These are phyloP conservation scores for Solanum chilense DNA, from an alignment of 257 asterid genomes.

Conservation along the genomic window DNA sequence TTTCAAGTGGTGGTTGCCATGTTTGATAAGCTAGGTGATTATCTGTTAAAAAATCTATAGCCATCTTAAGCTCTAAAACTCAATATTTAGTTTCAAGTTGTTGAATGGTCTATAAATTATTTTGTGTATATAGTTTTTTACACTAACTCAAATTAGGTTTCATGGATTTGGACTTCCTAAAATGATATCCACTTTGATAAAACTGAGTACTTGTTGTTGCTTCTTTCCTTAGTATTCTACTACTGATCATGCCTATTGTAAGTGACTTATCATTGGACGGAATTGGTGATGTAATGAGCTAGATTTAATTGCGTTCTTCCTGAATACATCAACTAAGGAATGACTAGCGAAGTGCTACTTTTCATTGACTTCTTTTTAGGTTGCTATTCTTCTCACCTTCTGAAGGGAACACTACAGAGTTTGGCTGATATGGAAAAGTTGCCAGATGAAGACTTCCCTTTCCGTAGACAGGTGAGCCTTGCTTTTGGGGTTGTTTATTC, in stretches of 20 bases:
- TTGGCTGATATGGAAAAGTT: slow-evolving; percentile 71
- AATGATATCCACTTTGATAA: not conserved
- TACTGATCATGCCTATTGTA: not conserved
- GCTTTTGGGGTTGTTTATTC: not conserved
- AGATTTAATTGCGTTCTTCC: not conserved
- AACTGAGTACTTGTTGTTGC: not conserved
- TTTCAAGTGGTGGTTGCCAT: slow-evolving; percentile 70
- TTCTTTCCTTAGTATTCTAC: not conserved
- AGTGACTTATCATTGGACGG: not conserved
- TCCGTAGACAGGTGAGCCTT: slow-evolving; percentile 61
- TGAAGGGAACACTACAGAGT: slow-evolving; percentile 46
- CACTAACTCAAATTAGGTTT: not conserved
- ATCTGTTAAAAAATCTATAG: not conserved
- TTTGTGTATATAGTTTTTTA: not conserved
- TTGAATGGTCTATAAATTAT: not conserved
- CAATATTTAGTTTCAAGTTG: not conserved
- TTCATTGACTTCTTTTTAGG: slow-evolving; percentile 33
- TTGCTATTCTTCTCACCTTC: slow-evolving; percentile 40
- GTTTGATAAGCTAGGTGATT: slow-evolving; percentile 81
- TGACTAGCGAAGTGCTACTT: not conserved
- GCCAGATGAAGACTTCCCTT: slow-evolving; percentile 74
- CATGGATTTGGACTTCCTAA: not conserved
- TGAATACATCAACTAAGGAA: not conserved
- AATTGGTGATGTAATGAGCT: not conserved
- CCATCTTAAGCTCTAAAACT: not conserved